phyloP scores from a whole-genome alignment of 2,329 filamentous ascomycete species.

The Clarireedia sp. region DNA sequence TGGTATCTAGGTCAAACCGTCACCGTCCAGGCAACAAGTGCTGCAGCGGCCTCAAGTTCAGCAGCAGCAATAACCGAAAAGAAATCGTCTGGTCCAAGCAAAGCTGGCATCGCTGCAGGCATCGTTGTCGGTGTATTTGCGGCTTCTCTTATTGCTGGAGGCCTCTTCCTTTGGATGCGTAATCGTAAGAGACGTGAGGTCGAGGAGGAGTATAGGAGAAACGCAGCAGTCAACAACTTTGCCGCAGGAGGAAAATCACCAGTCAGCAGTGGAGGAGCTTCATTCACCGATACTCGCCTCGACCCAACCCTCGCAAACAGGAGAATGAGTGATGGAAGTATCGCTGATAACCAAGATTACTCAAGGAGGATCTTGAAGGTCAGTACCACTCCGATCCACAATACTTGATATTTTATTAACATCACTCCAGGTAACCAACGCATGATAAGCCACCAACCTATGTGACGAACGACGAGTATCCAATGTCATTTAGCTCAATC shows the following conservation, averaged over 20 bases:
- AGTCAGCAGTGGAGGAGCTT: constrained; percentile 46
- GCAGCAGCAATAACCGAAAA: constrained; percentile 3
- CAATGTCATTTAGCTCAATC: constrained; percentile 25
- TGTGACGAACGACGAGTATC: constrained; percentile 34
- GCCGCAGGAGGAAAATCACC: constrained; percentile 57
- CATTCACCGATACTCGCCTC: constrained; percentile 74
- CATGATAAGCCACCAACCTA: constrained; percentile 35
- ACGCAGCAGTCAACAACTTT: constrained; percentile 71
- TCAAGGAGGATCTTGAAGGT: constrained; percentile 93
- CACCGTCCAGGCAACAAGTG: constrained; percentile 22
- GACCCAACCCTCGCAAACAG: constrained; percentile 74
- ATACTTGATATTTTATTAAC: constrained; percentile 7
- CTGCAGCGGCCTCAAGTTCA: constrained; percentile 7
- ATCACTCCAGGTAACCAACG: constrained; percentile 46
- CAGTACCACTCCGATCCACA: constrained; percentile 32
- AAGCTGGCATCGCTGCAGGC: constrained; percentile 78
- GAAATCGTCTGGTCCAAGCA: constrained; percentile 29
- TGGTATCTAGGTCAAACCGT: constrained; percentile 20
- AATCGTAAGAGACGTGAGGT: constrained; percentile 68
- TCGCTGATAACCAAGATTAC: constrained; percentile 95
- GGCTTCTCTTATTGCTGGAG: constrained; percentile 57
- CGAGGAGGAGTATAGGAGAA: constrained; percentile 77
- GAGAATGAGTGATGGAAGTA: constrained; percentile 87
- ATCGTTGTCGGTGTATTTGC: constrained; percentile 77
- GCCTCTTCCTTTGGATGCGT: constrained; percentile 65